Percentiles rank a stretch among this genome's conserved stretches.
These are phyloP conservation scores for Helicocarpus griseus DNA, from an alignment of 2,329 filamentous ascomycete genomes.

Conservation along the genomic window DNA sequence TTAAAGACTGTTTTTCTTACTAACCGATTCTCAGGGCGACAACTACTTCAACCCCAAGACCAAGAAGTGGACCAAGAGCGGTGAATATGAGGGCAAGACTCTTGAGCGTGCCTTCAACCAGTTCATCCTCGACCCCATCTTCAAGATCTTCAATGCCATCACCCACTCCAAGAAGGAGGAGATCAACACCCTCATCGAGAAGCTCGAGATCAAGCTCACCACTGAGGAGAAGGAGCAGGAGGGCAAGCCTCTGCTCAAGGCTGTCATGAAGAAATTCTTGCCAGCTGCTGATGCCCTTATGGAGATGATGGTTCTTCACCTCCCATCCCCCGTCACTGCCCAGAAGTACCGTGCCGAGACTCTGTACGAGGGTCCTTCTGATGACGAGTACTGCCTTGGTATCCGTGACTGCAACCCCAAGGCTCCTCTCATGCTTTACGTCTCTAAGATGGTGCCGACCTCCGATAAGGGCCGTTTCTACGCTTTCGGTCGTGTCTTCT, in stretches of 20 bases:
- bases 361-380: slow-evolving; percentile 92
- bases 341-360: slow-evolving; percentile 98
- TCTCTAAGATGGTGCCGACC: slow-evolving; percentile 99
- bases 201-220: slow-evolving; percentile 89
- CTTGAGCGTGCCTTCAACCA: slow-evolving; percentile 99
- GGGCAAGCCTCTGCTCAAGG: slow-evolving; percentile 96
- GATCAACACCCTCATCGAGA: slow-evolving; percentile 69
- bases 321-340: slow-evolving; percentile 89
- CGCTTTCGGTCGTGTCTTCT: slow-evolving; percentile 99
- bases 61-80: slow-evolving; percentile 98
- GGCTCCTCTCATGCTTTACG: slow-evolving; percentile 98
- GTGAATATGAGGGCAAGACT: slow-evolving; percentile 71
- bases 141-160: slow-evolving; percentile 93
- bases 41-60: slow-evolving; percentile 99
- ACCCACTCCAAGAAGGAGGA: slow-evolving; percentile 99
- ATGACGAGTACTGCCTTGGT: slow-evolving; percentile 87
- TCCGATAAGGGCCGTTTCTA: slow-evolving; percentile 99
- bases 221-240: slow-evolving; percentile 83
- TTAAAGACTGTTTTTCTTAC: slow-evolving; percentile 2
- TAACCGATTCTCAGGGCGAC: slow-evolving; percentile 55
- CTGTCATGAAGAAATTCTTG: slow-evolving; percentile 97
- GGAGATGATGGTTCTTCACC: slow-evolving; percentile 99
- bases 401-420: slow-evolving; percentile 98
- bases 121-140: slow-evolving; percentile 99
- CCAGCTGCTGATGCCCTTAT: slow-evolving; percentile 94